Percentiles rank a stretch among this genome's conserved stretches.
Evolutionary conservation across 805 yeast species (phyloP).

Genomic region (Candida vartiovaarae): DNA sequence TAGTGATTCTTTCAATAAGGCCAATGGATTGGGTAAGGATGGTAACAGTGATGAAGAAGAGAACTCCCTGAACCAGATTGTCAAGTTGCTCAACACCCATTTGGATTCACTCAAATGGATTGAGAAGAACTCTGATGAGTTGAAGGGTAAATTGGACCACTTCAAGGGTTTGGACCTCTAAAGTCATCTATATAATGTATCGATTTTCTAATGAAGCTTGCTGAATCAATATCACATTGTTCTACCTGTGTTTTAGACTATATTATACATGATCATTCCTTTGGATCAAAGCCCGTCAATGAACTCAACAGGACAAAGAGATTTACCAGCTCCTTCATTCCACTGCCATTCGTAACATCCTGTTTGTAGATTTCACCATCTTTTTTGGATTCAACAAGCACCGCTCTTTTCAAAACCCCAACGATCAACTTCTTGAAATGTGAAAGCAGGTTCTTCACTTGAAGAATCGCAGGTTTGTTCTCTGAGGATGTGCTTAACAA

Average conservation of each 20-base stretch:
- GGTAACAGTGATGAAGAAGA: conserved; percentile 31
- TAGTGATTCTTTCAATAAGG: conserved; percentile 71
- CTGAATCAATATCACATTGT: too few species aligned
- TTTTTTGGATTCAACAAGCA: conserved; percentile 26
- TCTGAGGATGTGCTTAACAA: conserved; percentile 73
- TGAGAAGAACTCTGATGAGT: conserved; percentile 60
- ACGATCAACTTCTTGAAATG: conserved; percentile 49
- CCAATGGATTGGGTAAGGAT: conserved; percentile 34
- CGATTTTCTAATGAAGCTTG: not conserved
- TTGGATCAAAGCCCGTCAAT: conserved; percentile 37
- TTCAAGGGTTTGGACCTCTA: conserved; percentile 17
- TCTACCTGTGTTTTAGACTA: too few species aligned
- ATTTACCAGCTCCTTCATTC: conserved; percentile 46
- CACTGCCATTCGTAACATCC: conserved; percentile 25
- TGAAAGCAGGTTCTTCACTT: conserved; percentile 43
- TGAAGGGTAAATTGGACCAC: conserved; percentile 58
- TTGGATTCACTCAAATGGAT: conserved; percentile 85
- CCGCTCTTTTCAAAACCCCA: conserved; percentile 57
- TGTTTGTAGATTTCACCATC: conserved; percentile 22
- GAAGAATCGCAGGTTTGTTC: conserved; percentile 49
- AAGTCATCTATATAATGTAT: not conserved
- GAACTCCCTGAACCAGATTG: conserved; percentile 57
- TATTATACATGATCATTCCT: conserved; percentile 11
- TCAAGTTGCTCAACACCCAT: conserved; percentile 79
- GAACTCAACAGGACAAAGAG: conserved; percentile 48